Conservation (phyloP, 352 stramenopile genomes). For the Globisporangium acanthophoron region DNA sequence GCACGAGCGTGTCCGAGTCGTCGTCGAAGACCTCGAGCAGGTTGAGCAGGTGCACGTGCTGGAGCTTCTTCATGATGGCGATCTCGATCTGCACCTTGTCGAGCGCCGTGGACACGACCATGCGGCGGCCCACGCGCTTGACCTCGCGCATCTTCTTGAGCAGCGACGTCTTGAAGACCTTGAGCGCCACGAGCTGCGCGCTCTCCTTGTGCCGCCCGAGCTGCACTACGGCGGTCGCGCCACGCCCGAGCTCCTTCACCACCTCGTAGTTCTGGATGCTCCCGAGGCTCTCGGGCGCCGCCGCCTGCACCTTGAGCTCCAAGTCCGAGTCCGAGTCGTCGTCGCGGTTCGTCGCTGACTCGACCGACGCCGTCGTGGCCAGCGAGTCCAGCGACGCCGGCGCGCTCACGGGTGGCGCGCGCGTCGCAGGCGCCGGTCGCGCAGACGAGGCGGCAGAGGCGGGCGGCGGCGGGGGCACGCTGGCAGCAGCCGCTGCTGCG, state of each 20-base stretch:
- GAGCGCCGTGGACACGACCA: slow-evolving; percentile 82
- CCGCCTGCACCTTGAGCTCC: not conserved
- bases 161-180: slow-evolving; percentile 84
- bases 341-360: slow-evolving; percentile 22
- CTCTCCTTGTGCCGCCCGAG: slow-evolving; percentile 55
- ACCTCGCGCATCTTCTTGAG: slow-evolving; percentile 85
- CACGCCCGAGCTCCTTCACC: slow-evolving; percentile 70
- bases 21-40: slow-evolving; percentile 83
- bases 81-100: slow-evolving; percentile 88
- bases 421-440: not conserved
- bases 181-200: slow-evolving; percentile 65
- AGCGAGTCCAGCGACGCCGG: slow-evolving; percentile 29
- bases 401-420: not conserved
- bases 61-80: slow-evolving; percentile 87
- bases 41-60: slow-evolving; percentile 72
- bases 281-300: slow-evolving; percentile 9
- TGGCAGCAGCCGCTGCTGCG: not conserved
- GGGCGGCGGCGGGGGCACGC: not conserved
- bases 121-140: slow-evolving; percentile 69
- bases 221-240: slow-evolving; percentile 75
- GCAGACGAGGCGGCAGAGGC: slow-evolving; percentile 1
- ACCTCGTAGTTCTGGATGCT: slow-evolving; percentile 80
- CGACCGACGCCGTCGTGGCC: slow-evolving; percentile 28
- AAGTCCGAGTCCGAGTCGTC: slow-evolving; percentile 3
- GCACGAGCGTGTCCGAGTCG: slow-evolving; percentile 73